Evolutionary conservation across 331 rosid genomes (phyloP).

Genomic region (Acacia concinna): DNA sequence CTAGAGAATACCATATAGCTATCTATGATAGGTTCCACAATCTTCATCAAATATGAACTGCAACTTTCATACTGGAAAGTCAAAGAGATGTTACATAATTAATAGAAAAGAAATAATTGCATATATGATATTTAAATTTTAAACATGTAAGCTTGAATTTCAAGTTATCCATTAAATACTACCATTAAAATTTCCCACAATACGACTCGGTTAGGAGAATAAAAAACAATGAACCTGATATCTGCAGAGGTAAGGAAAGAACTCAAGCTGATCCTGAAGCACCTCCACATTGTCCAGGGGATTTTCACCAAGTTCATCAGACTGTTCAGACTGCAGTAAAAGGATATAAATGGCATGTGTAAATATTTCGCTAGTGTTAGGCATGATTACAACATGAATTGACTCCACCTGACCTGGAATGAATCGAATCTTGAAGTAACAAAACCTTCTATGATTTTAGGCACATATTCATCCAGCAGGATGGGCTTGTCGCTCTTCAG

Average conservation of each 20-base stretch:
- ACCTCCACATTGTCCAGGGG: conserved; percentile 46
- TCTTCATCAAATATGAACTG: conserved; percentile 49
- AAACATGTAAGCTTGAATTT: background rate
- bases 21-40: conserved; percentile 43
- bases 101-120: conserved; percentile 2
- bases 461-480: conserved; percentile 87
- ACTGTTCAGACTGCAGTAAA: conserved; percentile 40
- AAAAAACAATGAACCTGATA: conserved; percentile 42
- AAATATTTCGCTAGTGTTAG: background rate
- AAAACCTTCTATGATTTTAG: conserved; percentile 88
- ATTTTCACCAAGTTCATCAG: conserved; percentile 46
- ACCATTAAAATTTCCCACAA: conserved; percentile 6
- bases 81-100: conserved; percentile 9
- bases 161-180: background rate
- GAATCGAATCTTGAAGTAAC: conserved; percentile 64
- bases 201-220: background rate
- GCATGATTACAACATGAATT: background rate
- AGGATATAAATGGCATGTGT: conserved; percentile 2
- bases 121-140: background rate
- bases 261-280: conserved; percentile 52
- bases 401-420: conserved; percentile 40
- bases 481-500: conserved; percentile 89
- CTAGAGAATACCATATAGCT: conserved; percentile 39
- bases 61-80: conserved; percentile 51
- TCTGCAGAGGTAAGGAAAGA: conserved; percentile 50